Percentiles rank a stretch among this genome's conserved stretches.
These are phyloP conservation scores for Dysphania ambrosioides DNA, from an alignment of 148 eudicot genomes.

Conservation along the genomic window DNA sequence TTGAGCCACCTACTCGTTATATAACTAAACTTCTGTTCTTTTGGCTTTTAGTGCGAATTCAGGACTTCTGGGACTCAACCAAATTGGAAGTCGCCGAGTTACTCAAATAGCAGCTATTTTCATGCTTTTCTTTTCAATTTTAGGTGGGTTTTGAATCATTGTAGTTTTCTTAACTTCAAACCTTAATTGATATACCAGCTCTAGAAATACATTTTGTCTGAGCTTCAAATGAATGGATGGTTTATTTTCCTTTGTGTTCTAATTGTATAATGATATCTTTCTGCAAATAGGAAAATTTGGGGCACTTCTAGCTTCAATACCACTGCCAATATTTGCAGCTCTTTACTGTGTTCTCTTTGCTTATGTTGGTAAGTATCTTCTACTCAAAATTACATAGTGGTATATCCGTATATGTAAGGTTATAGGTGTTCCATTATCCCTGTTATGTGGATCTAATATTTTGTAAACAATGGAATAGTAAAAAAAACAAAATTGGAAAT, in stretches of 20 bases:
- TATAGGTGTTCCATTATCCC: neutral
- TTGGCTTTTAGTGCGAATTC: conserved; percentile 63
- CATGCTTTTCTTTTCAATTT: conserved; percentile 82
- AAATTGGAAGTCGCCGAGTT: conserved; percentile 83
- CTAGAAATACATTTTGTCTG: too few relatives aligned
- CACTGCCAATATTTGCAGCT: conserved; percentile 79
- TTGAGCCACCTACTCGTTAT: neutral
- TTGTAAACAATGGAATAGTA: neutral
- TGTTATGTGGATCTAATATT: neutral
- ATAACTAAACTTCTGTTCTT: neutral
- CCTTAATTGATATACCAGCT: too few relatives aligned
- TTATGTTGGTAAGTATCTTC: conserved; percentile 58
- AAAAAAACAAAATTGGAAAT: neutral
- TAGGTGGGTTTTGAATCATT: conserved; percentile 43
- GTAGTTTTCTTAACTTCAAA: neutral
- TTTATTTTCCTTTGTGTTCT: neutral
- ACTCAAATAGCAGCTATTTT: conserved; percentile 72
- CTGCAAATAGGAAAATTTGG: conserved; percentile 74
- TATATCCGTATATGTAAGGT: neutral
- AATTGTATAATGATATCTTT: neutral
- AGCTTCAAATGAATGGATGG: neutral
- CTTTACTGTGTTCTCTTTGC: conserved; percentile 80
- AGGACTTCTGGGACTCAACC: conserved; percentile 73
- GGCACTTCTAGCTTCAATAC: conserved; percentile 84
- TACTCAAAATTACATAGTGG: neutral